phyloP scores from a whole-genome alignment of 345 rosid genomes.

The Viola odorata region DNA sequence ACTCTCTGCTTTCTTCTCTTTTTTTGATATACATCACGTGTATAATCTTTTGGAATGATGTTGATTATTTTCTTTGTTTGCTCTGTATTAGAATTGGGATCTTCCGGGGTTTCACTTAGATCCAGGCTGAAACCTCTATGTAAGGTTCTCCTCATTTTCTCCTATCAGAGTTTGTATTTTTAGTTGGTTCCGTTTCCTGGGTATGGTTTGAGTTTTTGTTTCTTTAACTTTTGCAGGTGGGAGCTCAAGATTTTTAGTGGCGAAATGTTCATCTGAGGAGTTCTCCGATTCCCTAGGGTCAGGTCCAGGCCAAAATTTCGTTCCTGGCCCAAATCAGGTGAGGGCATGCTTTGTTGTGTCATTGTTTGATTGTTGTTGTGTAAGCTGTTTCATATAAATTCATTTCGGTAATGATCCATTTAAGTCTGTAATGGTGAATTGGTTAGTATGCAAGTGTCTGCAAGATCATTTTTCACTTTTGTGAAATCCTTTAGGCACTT shows the following conservation, averaged over 20 bases:
- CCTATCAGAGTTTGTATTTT: not conserved
- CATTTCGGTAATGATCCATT: too few relatives aligned
- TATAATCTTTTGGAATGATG: not conserved
- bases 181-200: not conserved
- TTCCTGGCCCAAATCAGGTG: constrained; percentile 37
- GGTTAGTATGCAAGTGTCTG: too few relatives aligned
- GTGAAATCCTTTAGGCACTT: too few relatives aligned
- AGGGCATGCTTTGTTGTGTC: not conserved
- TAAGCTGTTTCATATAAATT: too few relatives aligned
- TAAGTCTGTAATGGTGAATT: too few relatives aligned
- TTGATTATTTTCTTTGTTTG: not conserved
- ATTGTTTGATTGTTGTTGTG: too few relatives aligned
- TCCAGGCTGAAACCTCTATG: constrained; percentile 26
- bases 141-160: constrained; percentile 17
- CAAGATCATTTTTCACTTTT: too few relatives aligned
- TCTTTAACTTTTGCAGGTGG: constrained; percentile 9
- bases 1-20: not conserved
- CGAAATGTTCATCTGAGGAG: constrained; percentile 35
- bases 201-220: not conserved
- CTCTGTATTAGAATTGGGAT: too few relatives aligned
- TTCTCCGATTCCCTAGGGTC: constrained; percentile 33
- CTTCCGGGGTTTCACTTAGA: constrained; percentile 18
- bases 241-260: constrained; percentile 31
- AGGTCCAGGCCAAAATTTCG: constrained; percentile 25
- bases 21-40: not conserved